phyloP scores from a whole-genome alignment of 371 early-diverging fungal species.

The Blastocladiella emersonii region DNA sequence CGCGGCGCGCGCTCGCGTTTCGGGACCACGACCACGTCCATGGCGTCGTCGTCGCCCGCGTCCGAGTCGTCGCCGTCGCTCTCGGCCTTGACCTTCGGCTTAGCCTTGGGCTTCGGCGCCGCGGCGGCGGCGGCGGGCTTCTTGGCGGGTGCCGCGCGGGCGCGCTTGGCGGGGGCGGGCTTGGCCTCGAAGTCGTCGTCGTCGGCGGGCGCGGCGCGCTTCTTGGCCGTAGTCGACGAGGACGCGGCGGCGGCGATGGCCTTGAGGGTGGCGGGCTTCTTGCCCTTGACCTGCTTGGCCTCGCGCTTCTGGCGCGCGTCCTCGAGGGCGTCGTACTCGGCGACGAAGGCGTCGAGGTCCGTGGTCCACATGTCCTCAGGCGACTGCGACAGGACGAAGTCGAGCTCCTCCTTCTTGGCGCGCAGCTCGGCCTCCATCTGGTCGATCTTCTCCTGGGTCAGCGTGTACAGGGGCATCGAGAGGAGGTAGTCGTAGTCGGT shows the following conservation, averaged over 20 bases:
- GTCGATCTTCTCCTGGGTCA: slow-evolving; percentile 85
- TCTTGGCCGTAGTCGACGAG: slow-evolving; percentile 10
- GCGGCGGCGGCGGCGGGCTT: slow-evolving; percentile 9
- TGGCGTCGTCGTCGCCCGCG: background rate
- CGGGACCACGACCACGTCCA: no score
- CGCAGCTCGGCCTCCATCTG: slow-evolving; percentile 60
- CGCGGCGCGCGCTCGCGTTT: no score
- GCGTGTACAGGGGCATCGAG: slow-evolving; percentile 79
- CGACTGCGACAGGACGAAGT: slow-evolving; percentile 47
- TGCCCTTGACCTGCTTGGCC: slow-evolving; percentile 17
- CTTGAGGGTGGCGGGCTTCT: slow-evolving; percentile 7
- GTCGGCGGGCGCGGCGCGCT: slow-evolving; percentile 3
- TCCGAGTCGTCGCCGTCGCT: background rate
- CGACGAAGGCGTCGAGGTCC: slow-evolving; percentile 69
- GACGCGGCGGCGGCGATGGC: slow-evolving; percentile 7
- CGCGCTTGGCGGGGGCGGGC: slow-evolving; percentile 6
- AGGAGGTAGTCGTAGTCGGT: slow-evolving; percentile 88
- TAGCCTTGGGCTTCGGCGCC: slow-evolving; percentile 5
- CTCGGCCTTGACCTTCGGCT: background rate
- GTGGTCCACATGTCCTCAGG: slow-evolving; percentile 78
- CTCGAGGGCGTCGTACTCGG: slow-evolving; percentile 52
- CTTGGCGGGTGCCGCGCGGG: background rate
- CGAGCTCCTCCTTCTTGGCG: slow-evolving; percentile 54
- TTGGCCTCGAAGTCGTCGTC: slow-evolving; percentile 10
- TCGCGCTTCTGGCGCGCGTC: slow-evolving; percentile 8